A percentile compares a stretch with the other conserved stretches of the same genome.
Evolutionary conservation across 305 asterid genomes (phyloP).

Genomic region (Solanum chacoense): DNA sequence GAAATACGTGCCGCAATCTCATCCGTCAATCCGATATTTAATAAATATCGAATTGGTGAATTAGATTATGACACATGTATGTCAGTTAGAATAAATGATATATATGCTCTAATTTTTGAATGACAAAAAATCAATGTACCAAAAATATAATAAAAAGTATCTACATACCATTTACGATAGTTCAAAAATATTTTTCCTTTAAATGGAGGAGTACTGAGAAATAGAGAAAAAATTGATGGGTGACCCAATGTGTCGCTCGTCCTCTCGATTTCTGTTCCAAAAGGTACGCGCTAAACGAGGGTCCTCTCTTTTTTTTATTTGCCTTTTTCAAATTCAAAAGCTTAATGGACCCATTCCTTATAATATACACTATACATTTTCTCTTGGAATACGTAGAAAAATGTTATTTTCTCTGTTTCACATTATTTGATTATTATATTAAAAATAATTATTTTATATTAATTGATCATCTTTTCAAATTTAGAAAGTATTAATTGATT

Average conservation of each 20-base stretch:
- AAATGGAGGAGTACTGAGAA: neutral
- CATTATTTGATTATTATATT: too few relatives aligned
- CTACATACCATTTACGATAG: rapidly evolving
- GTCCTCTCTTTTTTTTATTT: neutral
- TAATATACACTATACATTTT: neutral
- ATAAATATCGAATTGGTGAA: too few relatives aligned
- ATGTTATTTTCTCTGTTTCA: neutral
- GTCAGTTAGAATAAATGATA: too few relatives aligned
- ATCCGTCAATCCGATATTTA: too few relatives aligned
- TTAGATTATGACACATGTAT: too few relatives aligned
- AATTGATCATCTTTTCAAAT: too few relatives aligned
- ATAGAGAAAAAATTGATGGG: neutral
- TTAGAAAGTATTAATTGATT: neutral
- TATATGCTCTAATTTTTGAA: too few relatives aligned
- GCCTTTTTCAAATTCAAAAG: neutral
- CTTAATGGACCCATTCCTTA: neutral
- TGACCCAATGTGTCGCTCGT: constrained; percentile 4
- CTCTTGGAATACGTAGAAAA: neutral
- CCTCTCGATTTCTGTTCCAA: constrained; percentile 23
- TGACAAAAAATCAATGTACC: rapidly evolving
- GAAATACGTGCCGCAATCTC: too few relatives aligned
- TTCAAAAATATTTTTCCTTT: too few relatives aligned
- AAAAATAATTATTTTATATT: too few relatives aligned
- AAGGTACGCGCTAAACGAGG: constrained; percentile 27
- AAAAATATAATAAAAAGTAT: rapidly evolving